Evolutionary conservation across 495 filamentous ascomycete species (phyloP).

Genomic region (Aspergillus coremiiformis): DNA sequence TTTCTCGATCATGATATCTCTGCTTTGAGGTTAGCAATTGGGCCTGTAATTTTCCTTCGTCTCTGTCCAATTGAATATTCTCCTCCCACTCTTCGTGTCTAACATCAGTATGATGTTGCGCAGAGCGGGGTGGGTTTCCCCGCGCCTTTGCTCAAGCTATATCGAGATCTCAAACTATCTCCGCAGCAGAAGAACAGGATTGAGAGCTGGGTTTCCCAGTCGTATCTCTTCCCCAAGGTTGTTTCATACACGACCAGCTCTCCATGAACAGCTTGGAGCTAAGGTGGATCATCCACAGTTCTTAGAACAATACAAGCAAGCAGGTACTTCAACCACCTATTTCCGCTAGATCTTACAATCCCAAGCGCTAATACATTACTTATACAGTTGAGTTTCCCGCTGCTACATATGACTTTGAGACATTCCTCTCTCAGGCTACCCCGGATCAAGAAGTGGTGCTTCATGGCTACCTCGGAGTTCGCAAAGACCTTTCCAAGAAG

Average conservation of each 20-base stretch:
- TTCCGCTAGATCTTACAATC: background rate
- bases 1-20: background rate
- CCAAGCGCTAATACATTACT: slow-evolving; percentile 7
- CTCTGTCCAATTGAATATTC: slow-evolving; percentile 2
- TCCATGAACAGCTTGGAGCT: slow-evolving; percentile 18
- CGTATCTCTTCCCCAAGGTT: slow-evolving; percentile 10
- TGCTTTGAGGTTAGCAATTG: background rate
- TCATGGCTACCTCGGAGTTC: slow-evolving; percentile 63
- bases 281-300: slow-evolving; percentile 18
- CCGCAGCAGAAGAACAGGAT: slow-evolving; percentile 16
- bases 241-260: slow-evolving; percentile 22
- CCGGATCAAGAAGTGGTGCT: slow-evolving; percentile 49
- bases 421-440: slow-evolving; percentile 33
- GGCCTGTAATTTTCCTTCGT: slow-evolving; percentile 3
- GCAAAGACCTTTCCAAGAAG: slow-evolving; percentile 55
- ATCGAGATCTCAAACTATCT: slow-evolving; percentile 35
- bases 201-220: slow-evolving; percentile 8
- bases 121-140: slow-evolving; percentile 15
- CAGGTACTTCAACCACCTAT: slow-evolving; percentile 27
- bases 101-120: slow-evolving; percentile 16
- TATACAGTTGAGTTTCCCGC: slow-evolving; percentile 45
- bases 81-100: background rate
- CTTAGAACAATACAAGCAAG: slow-evolving; percentile 42
- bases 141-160: slow-evolving; percentile 30
- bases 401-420: slow-evolving; percentile 41